Conservation (phyloP, 495 filamentous ascomycete genomes). For the Letharia columbiana region DNA sequence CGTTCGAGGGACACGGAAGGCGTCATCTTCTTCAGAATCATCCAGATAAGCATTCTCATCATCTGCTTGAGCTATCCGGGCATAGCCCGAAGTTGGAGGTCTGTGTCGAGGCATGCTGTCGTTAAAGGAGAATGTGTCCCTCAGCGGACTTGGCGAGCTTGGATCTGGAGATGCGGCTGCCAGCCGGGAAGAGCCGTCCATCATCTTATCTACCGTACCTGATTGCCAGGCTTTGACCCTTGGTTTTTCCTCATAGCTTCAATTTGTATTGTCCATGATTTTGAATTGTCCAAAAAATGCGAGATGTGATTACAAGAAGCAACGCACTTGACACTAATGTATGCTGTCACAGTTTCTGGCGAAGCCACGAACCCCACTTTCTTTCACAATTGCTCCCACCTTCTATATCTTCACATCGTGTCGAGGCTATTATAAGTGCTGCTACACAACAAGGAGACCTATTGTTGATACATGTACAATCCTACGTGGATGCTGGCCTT, state of each 20-base stretch:
- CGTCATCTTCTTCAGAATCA: constrained; percentile 63
- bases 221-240: background rate
- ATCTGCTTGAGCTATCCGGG: constrained; percentile 84
- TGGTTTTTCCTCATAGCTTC: background rate
- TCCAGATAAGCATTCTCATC: constrained; percentile 55
- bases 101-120: constrained; percentile 46
- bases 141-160: background rate
- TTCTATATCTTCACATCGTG: background rate
- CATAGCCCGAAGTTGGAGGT: constrained; percentile 82
- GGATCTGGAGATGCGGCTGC: constrained; percentile 9
- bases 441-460: background rate
- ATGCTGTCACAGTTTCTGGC: background rate
- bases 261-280: too few species aligned
- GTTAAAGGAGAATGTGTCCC: constrained; percentile 9
- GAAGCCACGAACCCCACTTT: background rate
- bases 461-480: background rate
- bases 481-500: background rate
- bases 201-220: background rate
- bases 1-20: constrained; percentile 46
- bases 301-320: background rate
- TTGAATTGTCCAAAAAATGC: background rate
- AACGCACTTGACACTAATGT: background rate
- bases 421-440: background rate
- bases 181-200: constrained; percentile 13
- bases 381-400: background rate